Conservation (phyloP, 352 stramenopile species). For the Globisporangium cylindrosporum region DNA sequence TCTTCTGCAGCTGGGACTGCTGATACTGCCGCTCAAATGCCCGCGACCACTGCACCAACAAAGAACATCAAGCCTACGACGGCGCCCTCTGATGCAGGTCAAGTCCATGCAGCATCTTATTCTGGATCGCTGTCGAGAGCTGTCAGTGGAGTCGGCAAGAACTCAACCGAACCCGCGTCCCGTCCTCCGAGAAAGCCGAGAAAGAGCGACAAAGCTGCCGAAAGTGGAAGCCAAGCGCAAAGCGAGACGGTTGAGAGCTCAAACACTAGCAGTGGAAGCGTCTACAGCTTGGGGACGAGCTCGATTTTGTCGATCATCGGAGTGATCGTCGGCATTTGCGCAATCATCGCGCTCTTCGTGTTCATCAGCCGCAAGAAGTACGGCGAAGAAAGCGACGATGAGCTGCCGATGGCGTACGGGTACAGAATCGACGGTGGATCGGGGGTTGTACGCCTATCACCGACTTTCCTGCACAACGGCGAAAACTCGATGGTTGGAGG, state of each 20-base stretch:
- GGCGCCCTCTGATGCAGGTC: not conserved
- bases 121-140: constrained; percentile 10
- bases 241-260: constrained; percentile 37
- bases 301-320: constrained; percentile 76
- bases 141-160: constrained; percentile 15
- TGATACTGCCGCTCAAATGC: not conserved
- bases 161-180: not conserved
- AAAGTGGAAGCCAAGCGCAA: constrained; percentile 20
- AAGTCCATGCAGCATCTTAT: constrained; percentile 14
- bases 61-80: not conserved
- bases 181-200: constrained; percentile 2
- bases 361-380: constrained; percentile 65
- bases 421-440: constrained; percentile 47
- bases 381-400: constrained; percentile 42
- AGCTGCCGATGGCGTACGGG: constrained; percentile 36
- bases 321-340: constrained; percentile 59
- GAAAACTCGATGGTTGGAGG: constrained; percentile 31
- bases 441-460: constrained; percentile 41
- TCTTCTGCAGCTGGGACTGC: not conserved
- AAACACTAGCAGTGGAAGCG: constrained; percentile 38
- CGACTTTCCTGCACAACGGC: constrained; percentile 48
- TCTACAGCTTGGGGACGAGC: constrained; percentile 52
- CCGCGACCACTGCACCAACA: not conserved
- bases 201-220: constrained; percentile 4
- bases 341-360: constrained; percentile 54